Base-by-base conservation (phyloP, 2,329 filamentous ascomycete genomes). In the Xylariaceae sp. region DNA sequence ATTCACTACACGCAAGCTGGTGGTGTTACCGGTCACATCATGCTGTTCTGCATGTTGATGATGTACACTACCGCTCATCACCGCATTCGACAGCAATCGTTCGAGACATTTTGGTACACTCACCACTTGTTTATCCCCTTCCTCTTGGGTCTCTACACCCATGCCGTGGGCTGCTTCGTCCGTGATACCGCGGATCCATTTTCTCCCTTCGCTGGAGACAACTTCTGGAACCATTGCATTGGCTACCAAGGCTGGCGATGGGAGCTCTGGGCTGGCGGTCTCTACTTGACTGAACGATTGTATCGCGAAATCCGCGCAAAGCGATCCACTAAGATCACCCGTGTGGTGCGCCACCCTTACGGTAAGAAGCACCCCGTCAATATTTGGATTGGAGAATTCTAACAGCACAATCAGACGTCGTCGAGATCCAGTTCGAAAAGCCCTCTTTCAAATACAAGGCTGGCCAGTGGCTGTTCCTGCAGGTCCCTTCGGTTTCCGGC, bases 51-150 rank as follows among this genome's bases (percentile, higher is more conserved):
- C 76, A 98, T 98, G 93, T 71, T 98, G 49, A 70, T 98, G 49
- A 98, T 98, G 76, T 98, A 95, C 69, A 98, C 93, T 1, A 96
- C 90, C 0, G 86, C 93, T 3, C 93, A 98, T 61, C 78, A 85
- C 56, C 86, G 88, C 52, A 97, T 98, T 51, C 86, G 93, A 41
- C 91, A 97, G 63, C 93, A 98, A 63, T 95, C 89, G 0, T 98
- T 90, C 61, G 93, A 98, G 69, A 94, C 91, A 0, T 98, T 98
- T 64, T 98, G 93, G 93, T 98, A 98, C 68, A 95, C 89, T 1
- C 93, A 98, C 66, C 93, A 98, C 59, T 78, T 98, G n/a, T 97
- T 97, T 59, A 86, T 98, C 46, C 91, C 93, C 2, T 98, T 98
- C 66, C 69, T 97, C 59, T 75, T 98, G 34, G 91, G 80, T 34